These are phyloP conservation scores for Chaetomiaceae sp. DNA, from an alignment of 2,329 filamentous ascomycete genomes.

Conservation along the genomic window DNA sequence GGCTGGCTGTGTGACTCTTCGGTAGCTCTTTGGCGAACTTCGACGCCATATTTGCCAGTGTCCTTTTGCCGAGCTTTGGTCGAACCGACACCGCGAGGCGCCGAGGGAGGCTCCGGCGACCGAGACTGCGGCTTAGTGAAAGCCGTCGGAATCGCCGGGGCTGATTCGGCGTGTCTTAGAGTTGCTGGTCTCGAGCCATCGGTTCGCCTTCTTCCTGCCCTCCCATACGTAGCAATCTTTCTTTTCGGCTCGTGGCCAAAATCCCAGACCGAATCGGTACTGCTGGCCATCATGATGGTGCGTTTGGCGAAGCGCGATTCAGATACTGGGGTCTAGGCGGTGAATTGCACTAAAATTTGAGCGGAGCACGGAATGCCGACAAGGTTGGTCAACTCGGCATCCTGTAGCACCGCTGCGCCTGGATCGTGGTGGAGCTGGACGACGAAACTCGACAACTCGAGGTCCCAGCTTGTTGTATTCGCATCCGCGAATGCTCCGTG, in stretches of 20 bases:
- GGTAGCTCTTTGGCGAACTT: slow-evolving; percentile 3
- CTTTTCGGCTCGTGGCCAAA: slow-evolving; percentile 25
- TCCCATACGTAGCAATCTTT: slow-evolving; percentile 29
- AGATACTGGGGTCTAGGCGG: neutral
- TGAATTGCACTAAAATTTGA: neutral
- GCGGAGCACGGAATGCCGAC: too few species aligned
- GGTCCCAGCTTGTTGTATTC: too few species aligned
- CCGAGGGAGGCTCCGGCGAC: slow-evolving; percentile 15
- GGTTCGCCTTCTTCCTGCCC: slow-evolving; percentile 21
- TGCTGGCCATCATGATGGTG: slow-evolving; percentile 15
- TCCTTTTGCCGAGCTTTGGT: slow-evolving; percentile 9
- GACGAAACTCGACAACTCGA: too few species aligned
- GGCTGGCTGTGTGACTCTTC: slow-evolving; percentile 21
- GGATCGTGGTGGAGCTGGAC: too few species aligned
- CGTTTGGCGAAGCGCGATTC: neutral
- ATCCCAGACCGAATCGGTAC: slow-evolving; percentile 15
- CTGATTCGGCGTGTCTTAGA: slow-evolving; percentile 15
- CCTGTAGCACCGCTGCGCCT: too few species aligned
- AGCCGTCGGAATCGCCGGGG: slow-evolving; percentile 12
- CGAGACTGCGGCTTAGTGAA: slow-evolving; percentile 11
- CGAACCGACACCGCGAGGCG: slow-evolving; percentile 4
- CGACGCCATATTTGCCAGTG: slow-evolving; percentile 1
- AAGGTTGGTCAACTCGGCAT: too few species aligned
- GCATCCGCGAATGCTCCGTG: too few species aligned
- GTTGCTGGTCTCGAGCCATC: slow-evolving; percentile 11